These are phyloP conservation scores for Candida odintsovae DNA, from an alignment of 805 yeast genomes.

Conservation along the genomic window DNA sequence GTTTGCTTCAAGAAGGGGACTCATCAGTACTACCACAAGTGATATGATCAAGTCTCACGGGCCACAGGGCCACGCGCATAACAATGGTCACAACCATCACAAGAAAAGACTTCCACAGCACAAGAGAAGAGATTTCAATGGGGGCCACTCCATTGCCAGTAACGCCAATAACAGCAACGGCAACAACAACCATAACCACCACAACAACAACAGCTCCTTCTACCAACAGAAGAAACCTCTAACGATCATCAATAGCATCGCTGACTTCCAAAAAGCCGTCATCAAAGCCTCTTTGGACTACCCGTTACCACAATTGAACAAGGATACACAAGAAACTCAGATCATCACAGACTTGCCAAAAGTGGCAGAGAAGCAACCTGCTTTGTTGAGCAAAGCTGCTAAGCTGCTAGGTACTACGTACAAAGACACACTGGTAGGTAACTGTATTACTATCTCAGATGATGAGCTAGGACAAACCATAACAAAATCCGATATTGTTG, in stretches of 20 bases:
- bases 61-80: background rate
- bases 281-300: conserved; percentile 12
- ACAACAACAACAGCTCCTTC: conserved; percentile 1
- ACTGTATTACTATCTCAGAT: background rate
- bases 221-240: conserved; percentile 1
- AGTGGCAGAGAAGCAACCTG: conserved; percentile 11
- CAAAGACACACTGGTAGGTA: conserved; percentile 3
- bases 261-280: conserved; percentile 11
- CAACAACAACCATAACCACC: background rate
- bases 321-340: conserved; percentile 1
- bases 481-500: conserved; percentile 5
- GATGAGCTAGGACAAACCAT: conserved; percentile 8
- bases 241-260: conserved; percentile 2
- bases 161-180: conserved; percentile 1
- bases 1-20: background rate
- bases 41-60: background rate
- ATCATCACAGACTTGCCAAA: conserved; percentile 13
- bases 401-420: conserved; percentile 9
- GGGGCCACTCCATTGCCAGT: background rate
- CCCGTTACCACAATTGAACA: conserved; percentile 8
- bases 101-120: background rate
- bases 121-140: background rate
- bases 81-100: background rate
- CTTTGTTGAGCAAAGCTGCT: conserved; percentile 4
- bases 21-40: background rate